A percentile compares a stretch with the other conserved stretches of the same genome.
Conservation (phyloP, 2,329 filamentous ascomycete genomes). For the Camillea tinctor region DNA sequence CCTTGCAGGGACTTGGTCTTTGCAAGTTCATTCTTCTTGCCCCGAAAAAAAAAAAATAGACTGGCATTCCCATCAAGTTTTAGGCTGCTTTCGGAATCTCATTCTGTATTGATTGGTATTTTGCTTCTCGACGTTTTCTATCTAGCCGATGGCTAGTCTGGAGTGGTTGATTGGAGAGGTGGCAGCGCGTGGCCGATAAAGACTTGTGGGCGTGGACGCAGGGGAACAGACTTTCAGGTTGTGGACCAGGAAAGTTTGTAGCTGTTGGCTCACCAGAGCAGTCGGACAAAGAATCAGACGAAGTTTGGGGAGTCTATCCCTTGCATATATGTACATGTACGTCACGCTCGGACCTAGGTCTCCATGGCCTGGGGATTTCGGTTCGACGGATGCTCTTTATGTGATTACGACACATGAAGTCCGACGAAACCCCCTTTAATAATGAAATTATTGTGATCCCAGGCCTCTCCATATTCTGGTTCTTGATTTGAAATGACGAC, state of each 20-base stretch:
- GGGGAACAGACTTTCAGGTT: slow-evolving; percentile 19
- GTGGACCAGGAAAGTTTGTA: slow-evolving; percentile 20
- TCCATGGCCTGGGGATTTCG: slow-evolving; percentile 4
- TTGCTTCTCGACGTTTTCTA: slow-evolving; percentile 31
- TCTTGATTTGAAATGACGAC: background rate
- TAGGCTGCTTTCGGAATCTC: slow-evolving; percentile 33
- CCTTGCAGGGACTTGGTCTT: slow-evolving; percentile 31
- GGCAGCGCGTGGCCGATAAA: slow-evolving; percentile 23
- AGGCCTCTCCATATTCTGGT: background rate
- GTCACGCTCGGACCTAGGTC: slow-evolving; percentile 18
- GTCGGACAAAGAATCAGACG: slow-evolving; percentile 22
- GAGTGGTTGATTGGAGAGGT: slow-evolving; percentile 22
- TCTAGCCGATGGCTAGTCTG: slow-evolving; percentile 25
- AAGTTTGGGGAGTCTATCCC: slow-evolving; percentile 19
- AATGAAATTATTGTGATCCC: background rate
- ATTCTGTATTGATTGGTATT: slow-evolving; percentile 35
- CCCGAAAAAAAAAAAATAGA: slow-evolving; percentile 32
- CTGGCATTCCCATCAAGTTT: slow-evolving; percentile 32
- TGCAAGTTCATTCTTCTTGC: slow-evolving; percentile 14
- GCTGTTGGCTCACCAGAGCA: slow-evolving; percentile 22
- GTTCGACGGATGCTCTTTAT: background rate
- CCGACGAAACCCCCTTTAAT: background rate
- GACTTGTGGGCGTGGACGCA: slow-evolving; percentile 20
- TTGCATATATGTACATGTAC: slow-evolving; percentile 27
- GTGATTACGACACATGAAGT: background rate